Percentiles rank a stretch among this genome's conserved stretches.
Evolutionary conservation across 768 basidiomycete genomes (phyloP).

Genomic region (Panaeolus cyanescens): DNA sequence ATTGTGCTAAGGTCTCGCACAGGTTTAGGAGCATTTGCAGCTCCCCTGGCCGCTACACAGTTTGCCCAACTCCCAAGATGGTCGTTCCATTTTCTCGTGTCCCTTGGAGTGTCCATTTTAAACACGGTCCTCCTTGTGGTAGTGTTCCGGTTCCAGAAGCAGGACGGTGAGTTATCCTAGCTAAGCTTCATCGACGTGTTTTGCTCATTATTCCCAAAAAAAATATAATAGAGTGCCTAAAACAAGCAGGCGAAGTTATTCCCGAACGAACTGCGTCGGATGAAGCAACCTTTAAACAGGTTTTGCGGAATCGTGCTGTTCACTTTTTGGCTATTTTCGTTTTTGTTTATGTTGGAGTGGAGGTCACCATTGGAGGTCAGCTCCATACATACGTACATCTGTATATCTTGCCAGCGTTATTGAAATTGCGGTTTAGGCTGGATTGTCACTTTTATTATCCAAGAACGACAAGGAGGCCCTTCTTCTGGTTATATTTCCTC

Average conservation of each 20-base stretch:
- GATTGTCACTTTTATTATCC: slow-evolving; percentile 63
- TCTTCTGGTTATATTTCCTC: slow-evolving; percentile 55
- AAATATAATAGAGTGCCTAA: slow-evolving; percentile 55
- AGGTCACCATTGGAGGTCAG: slow-evolving; percentile 57
- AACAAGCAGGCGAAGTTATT: slow-evolving; percentile 50
- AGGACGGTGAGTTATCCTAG: slow-evolving; percentile 53
- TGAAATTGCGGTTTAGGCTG: slow-evolving; percentile 58
- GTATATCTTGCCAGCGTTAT: too few relatives aligned
- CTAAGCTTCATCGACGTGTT: neutral
- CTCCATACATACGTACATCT: too few relatives aligned
- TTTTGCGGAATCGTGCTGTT: slow-evolving; percentile 52
- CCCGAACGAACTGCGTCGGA: slow-evolving; percentile 37
- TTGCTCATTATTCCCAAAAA: neutral
- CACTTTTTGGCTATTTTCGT: slow-evolving; percentile 66
- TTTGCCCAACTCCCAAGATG: slow-evolving; percentile 67
- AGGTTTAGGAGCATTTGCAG: slow-evolving; percentile 66
- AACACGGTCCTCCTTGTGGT: slow-evolving; percentile 53
- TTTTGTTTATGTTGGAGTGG: slow-evolving; percentile 70
- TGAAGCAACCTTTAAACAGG: slow-evolving; percentile 46
- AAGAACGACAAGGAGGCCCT: slow-evolving; percentile 36
- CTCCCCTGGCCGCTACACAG: slow-evolving; percentile 82
- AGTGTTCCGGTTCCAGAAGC: slow-evolving; percentile 68
- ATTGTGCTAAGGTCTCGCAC: neutral
- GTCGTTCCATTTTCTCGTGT: slow-evolving; percentile 79
- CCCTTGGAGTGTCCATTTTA: slow-evolving; percentile 60